Conservation (phyloP, 2,329 filamentous ascomycete species). For the Amphichorda felina region DNA sequence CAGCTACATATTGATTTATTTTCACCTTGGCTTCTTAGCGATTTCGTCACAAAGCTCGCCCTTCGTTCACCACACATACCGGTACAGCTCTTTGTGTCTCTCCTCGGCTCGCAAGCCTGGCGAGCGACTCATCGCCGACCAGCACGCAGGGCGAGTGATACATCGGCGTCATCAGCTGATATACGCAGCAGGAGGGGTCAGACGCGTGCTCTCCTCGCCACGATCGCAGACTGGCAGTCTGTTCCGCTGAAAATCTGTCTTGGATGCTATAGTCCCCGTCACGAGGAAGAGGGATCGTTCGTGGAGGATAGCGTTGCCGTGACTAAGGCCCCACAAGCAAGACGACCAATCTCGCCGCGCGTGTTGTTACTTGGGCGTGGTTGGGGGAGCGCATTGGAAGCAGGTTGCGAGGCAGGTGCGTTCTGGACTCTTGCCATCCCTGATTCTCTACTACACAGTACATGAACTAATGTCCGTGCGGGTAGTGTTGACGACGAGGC, state of each 20-base stretch:
- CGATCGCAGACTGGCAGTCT: constrained; percentile 1
- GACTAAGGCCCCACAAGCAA: neutral
- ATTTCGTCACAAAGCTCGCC: too few species aligned
- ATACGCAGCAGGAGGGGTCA: neutral
- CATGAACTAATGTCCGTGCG: too few species aligned
- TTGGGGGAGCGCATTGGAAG: neutral
- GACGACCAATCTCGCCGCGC: neutral
- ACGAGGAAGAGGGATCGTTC: constrained; percentile 6
- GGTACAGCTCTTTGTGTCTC: too few species aligned
- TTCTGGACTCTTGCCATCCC: neutral
- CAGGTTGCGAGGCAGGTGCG: neutral
- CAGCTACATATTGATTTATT: too few species aligned
- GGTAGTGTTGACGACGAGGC: too few species aligned
- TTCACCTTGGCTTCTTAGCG: too few species aligned
- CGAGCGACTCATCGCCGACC: too few species aligned
- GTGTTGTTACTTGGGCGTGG: neutral
- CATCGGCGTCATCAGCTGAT: neutral
- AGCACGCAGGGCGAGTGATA: neutral
- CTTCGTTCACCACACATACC: too few species aligned
- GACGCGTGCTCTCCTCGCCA: neutral
- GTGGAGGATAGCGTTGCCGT: constrained; percentile 5
- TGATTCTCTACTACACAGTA: neutral
- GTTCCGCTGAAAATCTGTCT: constrained; percentile 7
- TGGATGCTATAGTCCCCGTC: constrained; percentile 6
- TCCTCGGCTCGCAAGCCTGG: too few species aligned